A percentile compares a stretch with the other conserved stretches of the same genome.
Evolutionary conservation across 495 filamentous ascomycete genomes (phyloP).

Genomic region (Daldinia concentrica): DNA sequence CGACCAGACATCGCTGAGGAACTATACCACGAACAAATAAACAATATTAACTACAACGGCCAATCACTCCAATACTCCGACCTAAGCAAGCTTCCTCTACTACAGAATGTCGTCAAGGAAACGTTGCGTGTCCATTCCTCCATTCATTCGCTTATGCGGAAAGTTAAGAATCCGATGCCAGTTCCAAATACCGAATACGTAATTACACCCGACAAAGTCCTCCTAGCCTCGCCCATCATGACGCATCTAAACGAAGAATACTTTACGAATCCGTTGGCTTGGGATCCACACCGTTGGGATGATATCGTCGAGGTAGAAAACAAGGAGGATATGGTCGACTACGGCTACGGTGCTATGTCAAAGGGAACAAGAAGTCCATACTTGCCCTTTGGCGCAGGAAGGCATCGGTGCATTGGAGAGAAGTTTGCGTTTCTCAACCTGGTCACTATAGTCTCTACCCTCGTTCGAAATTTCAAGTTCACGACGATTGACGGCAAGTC

Average conservation of each 20-base stretch:
- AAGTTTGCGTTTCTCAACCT: slow-evolving; percentile 1
- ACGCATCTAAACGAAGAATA: background rate
- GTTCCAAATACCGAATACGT: background rate
- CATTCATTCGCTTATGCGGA: background rate
- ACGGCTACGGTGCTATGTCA: background rate
- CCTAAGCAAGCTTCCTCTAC: background rate
- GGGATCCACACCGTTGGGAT: background rate
- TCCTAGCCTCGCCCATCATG: background rate
- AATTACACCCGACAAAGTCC: background rate
- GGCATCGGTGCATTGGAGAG: background rate
- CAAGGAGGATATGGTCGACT: background rate
- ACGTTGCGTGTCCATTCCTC: background rate
- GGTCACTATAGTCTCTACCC: background rate
- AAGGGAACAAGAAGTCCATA: background rate
- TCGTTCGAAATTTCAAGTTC: background rate
- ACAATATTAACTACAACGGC: background rate
- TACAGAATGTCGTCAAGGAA: background rate
- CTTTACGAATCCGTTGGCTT: background rate
- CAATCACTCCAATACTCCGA: background rate
- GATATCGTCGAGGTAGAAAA: background rate
- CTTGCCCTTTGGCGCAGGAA: background rate
- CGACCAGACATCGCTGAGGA: background rate
- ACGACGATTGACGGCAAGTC: background rate
- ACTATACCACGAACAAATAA: background rate
- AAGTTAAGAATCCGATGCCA: background rate